Conservation (phyloP, 176 grass and related monocot species). For the Ensete glaucum region DNA sequence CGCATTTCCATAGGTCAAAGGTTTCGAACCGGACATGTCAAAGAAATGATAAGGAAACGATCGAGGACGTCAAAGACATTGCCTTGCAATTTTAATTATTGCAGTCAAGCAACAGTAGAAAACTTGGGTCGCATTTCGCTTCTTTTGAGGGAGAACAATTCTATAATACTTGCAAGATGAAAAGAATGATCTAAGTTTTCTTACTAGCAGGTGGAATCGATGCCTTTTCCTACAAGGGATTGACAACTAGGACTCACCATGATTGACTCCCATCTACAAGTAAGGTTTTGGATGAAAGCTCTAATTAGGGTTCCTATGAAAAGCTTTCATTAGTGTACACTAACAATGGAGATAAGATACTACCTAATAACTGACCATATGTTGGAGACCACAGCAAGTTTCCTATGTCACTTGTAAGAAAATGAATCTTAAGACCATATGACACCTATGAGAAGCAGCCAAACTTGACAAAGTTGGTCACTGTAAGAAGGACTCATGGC, state of each 20-base stretch:
- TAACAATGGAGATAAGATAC: constrained; percentile 22
- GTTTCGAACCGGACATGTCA: too few species aligned
- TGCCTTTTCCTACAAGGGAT: constrained; percentile 72
- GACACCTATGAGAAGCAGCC: not conserved
- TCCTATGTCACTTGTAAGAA: constrained; percentile 29
- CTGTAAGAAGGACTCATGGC: not conserved
- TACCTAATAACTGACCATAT: constrained; percentile 39
- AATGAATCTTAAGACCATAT: not conserved
- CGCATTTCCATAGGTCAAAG: too few species aligned
- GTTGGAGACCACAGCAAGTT: constrained; percentile 39
- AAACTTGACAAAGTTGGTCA: not conserved
- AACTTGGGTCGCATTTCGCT: too few species aligned
- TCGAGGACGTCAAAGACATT: too few species aligned
- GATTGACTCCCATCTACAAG: not conserved
- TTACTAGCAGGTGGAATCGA: constrained; percentile 53
- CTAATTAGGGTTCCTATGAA: not conserved
- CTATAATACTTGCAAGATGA: constrained; percentile 32
- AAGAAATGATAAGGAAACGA: too few species aligned
- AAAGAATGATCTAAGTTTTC: constrained; percentile 35
- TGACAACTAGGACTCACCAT: constrained; percentile 26
- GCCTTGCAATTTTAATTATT: too few species aligned
- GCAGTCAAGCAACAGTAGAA: too few species aligned
- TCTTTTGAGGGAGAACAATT: constrained; percentile 37
- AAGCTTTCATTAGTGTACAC: constrained; percentile 34
- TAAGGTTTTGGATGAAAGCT: not conserved